Conservation (phyloP, 306 rosid genomes). For the Medicago lupulina region DNA sequence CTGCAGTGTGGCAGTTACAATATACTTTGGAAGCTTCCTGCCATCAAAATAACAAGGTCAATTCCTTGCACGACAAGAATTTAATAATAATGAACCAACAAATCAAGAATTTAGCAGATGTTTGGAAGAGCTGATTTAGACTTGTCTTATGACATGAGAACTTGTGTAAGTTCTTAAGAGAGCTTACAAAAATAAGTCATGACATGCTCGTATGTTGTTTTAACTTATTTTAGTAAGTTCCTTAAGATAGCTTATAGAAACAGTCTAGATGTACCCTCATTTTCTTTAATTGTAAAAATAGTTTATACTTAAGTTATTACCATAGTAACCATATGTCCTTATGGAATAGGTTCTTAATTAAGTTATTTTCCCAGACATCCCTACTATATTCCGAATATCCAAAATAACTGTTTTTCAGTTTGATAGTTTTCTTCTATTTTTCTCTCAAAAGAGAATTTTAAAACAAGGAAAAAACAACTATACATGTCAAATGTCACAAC, state of each 20-base stretch:
- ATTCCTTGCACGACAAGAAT: conserved; percentile 21
- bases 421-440: not conserved
- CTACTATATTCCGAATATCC: not conserved
- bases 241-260: not conserved
- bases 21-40: conserved; percentile 90
- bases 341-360: not conserved
- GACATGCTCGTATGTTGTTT: not conserved
- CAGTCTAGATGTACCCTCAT: not conserved
- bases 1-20: conserved; percentile 86
- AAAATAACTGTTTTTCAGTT: not conserved
- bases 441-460: not conserved
- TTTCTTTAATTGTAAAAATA: not conserved
- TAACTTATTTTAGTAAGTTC: not conserved
- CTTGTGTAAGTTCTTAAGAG: not conserved
- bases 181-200: not conserved
- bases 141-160: not conserved
- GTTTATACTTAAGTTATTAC: not conserved
- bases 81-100: not conserved
- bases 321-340: not conserved
- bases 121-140: not conserved
- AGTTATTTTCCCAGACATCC: not conserved
- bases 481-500: not conserved
- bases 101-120: not conserved
- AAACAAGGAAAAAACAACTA: not conserved
- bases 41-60: conserved; percentile 41